Percentiles rank a stretch among this genome's conserved stretches.
Conservation (phyloP, 148 eudicot species). For the Vaccinium vitisidaea region DNA sequence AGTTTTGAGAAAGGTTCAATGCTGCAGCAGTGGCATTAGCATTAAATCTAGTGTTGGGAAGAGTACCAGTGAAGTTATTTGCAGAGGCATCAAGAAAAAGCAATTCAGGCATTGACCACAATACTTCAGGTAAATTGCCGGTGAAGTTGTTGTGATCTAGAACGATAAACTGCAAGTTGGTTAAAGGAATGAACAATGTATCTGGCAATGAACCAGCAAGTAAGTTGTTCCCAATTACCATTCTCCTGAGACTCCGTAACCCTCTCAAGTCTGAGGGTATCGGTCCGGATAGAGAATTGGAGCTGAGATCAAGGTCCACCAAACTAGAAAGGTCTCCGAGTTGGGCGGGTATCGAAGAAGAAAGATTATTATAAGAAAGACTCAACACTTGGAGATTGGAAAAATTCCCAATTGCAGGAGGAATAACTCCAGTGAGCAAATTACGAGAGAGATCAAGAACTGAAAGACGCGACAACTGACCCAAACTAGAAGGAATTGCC, state of each 20-base stretch:
- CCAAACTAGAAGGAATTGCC: constrained; percentile 55
- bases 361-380: constrained; percentile 60
- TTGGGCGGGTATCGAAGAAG: constrained; percentile 67
- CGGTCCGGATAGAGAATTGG: constrained; percentile 46
- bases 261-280: constrained; percentile 63
- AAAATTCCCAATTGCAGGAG: constrained; percentile 56
- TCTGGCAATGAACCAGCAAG: constrained; percentile 61
- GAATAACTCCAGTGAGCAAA: constrained; percentile 56
- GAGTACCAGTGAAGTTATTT: constrained; percentile 64
- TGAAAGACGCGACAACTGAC: constrained; percentile 49
- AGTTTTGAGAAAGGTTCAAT: constrained; percentile 62
- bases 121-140: constrained; percentile 50
- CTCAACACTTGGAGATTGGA: constrained; percentile 53
- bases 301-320: constrained; percentile 85
- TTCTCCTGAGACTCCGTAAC: constrained; percentile 49
- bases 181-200: constrained; percentile 51
- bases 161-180: constrained; percentile 47
- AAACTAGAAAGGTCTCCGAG: constrained; percentile 70
- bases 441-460: constrained; percentile 80
- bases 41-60: constrained; percentile 42
- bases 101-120: constrained; percentile 66
- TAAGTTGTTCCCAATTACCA: constrained; percentile 54
- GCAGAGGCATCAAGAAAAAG: constrained; percentile 64
- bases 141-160: constrained; percentile 59
- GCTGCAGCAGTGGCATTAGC: constrained; percentile 43